phyloP scores from a whole-genome alignment of 768 basidiomycete species.

The Xanthoconium purpureum region DNA sequence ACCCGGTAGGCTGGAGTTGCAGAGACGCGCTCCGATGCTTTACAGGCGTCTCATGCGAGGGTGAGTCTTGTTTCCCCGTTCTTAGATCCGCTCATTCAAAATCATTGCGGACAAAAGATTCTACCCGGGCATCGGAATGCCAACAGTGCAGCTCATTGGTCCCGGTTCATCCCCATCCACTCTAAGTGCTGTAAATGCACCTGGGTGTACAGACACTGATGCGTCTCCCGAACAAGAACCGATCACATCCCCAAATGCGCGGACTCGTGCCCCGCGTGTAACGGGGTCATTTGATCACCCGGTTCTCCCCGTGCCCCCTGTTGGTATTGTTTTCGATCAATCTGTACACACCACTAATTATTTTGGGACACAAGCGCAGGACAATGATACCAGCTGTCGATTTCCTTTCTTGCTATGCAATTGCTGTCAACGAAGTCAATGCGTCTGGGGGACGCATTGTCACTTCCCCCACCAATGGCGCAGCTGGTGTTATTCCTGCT shows the following conservation, averaged over 20 bases:
- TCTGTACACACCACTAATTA: not conserved
- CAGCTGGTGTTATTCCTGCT: slow-evolving; percentile 90
- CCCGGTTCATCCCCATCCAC: slow-evolving; percentile 15
- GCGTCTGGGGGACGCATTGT: slow-evolving; percentile 92
- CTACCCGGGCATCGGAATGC: slow-evolving; percentile 46
- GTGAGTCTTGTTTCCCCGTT: slow-evolving; percentile 35
- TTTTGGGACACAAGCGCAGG: slow-evolving; percentile 50
- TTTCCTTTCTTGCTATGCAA: slow-evolving; percentile 90
- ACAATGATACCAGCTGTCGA: slow-evolving; percentile 92
- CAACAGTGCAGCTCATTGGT: slow-evolving; percentile 37
- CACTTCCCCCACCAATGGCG: slow-evolving; percentile 92
- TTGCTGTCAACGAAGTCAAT: slow-evolving; percentile 94
- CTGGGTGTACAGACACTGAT: slow-evolving; percentile 6
- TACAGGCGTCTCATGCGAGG: slow-evolving; percentile 91
- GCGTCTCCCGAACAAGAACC: slow-evolving; percentile 1
- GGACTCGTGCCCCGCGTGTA: slow-evolving; percentile 41
- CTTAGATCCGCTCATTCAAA: not conserved
- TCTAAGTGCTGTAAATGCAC: slow-evolving; percentile 25
- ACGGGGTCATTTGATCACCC: slow-evolving; percentile 79
- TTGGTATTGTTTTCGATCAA: slow-evolving; percentile 36
- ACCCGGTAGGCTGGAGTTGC: slow-evolving; percentile 79
- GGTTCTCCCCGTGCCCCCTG: slow-evolving; percentile 77
- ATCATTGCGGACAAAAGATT: slow-evolving; percentile 39
- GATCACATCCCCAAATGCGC: not conserved
- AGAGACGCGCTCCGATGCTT: slow-evolving; percentile 82